Conservation (phyloP, 106 monocot genomes). For the Dendrobium nobile region DNA sequence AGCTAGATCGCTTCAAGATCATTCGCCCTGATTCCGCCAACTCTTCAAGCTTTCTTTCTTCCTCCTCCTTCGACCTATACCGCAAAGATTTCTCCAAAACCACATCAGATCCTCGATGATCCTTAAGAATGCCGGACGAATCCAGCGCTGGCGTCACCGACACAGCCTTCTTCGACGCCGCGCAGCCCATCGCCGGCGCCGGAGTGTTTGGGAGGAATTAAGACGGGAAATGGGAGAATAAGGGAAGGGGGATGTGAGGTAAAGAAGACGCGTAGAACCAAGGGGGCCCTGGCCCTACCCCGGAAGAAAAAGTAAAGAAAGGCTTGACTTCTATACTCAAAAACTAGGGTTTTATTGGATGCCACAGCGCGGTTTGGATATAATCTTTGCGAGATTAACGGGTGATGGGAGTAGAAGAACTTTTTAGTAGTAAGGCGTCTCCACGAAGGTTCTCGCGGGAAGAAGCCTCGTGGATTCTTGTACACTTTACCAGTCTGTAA, state of each 20-base stretch:
- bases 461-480: conserved; percentile 2
- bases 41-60: conserved; percentile 6
- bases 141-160: conserved; percentile 39
- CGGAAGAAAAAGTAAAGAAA: background rate
- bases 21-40: conserved; percentile 12
- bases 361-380: background rate
- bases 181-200: conserved; percentile 34
- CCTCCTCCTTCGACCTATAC: conserved; percentile 16
- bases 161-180: conserved; percentile 44
- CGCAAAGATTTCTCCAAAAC: conserved; percentile 8
- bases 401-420: background rate
- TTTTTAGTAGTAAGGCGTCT: background rate
- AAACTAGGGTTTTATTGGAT: background rate
- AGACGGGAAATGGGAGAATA: background rate
- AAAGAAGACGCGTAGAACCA: background rate
- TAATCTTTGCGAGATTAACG: conserved; percentile 7
- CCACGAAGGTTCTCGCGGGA: background rate
- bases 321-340: background rate
- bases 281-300: background rate
- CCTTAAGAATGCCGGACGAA: conserved; percentile 25
- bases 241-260: background rate
- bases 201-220: background rate
- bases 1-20: conserved; percentile 8
- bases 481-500: background rate
- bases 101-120: conserved; percentile 7